Percentiles rank a stretch among this genome's conserved stretches.
Evolutionary conservation across 2,329 filamentous ascomycete genomes (phyloP).

Genomic region (Alternaria viburni): DNA sequence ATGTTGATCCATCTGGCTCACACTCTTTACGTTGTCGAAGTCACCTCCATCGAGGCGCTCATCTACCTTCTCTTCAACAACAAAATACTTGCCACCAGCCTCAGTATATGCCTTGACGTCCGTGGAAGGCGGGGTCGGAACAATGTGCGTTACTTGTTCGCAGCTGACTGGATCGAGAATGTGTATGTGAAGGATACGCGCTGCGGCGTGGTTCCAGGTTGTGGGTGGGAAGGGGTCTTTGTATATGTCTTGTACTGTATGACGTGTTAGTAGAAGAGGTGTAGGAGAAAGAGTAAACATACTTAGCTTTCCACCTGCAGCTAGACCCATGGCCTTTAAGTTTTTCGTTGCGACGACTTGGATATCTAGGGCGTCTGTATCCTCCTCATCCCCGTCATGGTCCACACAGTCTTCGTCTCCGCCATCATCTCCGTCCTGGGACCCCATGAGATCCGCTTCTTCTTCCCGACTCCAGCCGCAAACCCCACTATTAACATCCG

Average conservation of each 20-base stretch:
- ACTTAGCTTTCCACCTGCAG: not conserved
- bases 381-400: too few relatives aligned
- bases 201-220: not conserved
- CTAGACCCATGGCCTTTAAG: not conserved
- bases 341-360: not conserved
- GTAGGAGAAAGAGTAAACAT: too few relatives aligned
- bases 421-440: too few relatives aligned
- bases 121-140: not conserved
- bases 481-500: too few relatives aligned
- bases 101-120: not conserved
- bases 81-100: not conserved
- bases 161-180: not conserved
- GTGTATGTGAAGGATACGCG: not conserved
- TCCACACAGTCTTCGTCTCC: too few relatives aligned
- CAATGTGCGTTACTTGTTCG: not conserved
- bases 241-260: not conserved
- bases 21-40: not conserved
- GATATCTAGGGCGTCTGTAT: too few relatives aligned
- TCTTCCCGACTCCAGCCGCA: too few relatives aligned
- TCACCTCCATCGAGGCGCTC: not conserved
- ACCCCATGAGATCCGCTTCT: too few relatives aligned
- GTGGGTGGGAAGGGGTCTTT: not conserved
- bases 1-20: not conserved
- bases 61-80: not conserved
- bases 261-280: too few relatives aligned